Base-by-base conservation (phyloP, 2,329 filamentous ascomycete species). In the Microdochium nivale region DNA sequence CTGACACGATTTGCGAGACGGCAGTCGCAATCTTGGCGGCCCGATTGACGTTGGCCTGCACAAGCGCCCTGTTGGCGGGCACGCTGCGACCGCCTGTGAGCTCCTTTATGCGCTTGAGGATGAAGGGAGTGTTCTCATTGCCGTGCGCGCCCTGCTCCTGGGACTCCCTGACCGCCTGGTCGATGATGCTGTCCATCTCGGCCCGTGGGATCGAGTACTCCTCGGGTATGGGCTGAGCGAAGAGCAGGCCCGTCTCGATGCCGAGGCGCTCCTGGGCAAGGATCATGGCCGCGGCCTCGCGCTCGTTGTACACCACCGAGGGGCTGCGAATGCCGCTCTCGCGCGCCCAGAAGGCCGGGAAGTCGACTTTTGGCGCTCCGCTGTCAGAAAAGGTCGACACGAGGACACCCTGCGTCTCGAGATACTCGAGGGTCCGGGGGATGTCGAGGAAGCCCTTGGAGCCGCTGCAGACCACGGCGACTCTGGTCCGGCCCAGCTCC, bases 371-470 rank as follows among this genome's bases (percentile, higher is more conserved):
- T 1, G 83, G 86, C 25, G 72, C 69, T 35, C 88, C 80, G 1
- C 88, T 89, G 67, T 95, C 89, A 24, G 90, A 85, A 71, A 97
- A 99, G 2, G 94, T 97, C 3, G 84, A 87, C 1, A 96, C 90
- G 35, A 86, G 79, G 23, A 90, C 90, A 10, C 88, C 88, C 63
- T 86, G 81, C 0, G 82, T 85, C 66, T 86, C 83, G 21, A 86
- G 73, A 59, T 77, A 78, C 71, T 99, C 94, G 4, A 99, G 76
- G 0, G 94, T 99, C 50, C 89, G 79, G 2, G 87, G 84, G 54
- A 96, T 90, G 64, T 99, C 94, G 35, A 99, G 76, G 67, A 99
- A 97, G 55, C 92, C 94, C 72, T 99, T 99, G 72, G 90, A 95
- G 14, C 94, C 94, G 57, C 88, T 90, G 67, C 86, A 88, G 50